Evolutionary conservation across 352 stramenopile species (phyloP).

Genomic region (Saprolegnia parasitica): DNA sequence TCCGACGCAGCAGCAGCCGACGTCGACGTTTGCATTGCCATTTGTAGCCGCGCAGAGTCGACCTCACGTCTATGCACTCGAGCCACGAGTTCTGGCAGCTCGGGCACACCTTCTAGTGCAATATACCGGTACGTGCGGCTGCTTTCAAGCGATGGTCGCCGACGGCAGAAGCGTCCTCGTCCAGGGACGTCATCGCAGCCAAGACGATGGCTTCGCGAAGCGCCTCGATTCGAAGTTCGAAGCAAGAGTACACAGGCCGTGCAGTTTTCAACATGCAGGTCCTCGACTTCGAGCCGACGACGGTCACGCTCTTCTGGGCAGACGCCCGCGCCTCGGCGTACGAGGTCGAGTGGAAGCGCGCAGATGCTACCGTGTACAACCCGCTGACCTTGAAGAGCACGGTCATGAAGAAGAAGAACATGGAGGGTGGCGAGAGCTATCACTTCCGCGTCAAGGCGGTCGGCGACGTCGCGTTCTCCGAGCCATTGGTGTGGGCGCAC

Average conservation of each 20-base stretch:
- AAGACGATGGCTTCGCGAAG: too few relatives aligned
- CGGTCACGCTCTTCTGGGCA: slow-evolving; percentile 22
- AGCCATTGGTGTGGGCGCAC: slow-evolving; percentile 10
- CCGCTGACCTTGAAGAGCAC: slow-evolving; percentile 12
- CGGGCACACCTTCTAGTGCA: too few relatives aligned
- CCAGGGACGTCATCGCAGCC: too few relatives aligned
- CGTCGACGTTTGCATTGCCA: too few relatives aligned
- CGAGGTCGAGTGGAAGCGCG: slow-evolving; percentile 23
- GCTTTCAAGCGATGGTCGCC: too few relatives aligned
- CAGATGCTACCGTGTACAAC: neutral
- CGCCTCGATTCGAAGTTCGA: neutral
- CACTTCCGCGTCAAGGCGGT: slow-evolving; percentile 23
- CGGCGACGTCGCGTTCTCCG: neutral
- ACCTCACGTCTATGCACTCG: too few relatives aligned
- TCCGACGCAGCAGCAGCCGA: too few relatives aligned
- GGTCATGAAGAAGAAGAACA: slow-evolving; percentile 28
- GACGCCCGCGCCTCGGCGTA: neutral
- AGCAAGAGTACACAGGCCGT: neutral
- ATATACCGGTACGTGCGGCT: too few relatives aligned
- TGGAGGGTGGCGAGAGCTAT: slow-evolving; percentile 11
- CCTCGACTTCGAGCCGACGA: slow-evolving; percentile 18
- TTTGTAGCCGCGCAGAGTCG: too few relatives aligned
- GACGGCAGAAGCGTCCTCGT: too few relatives aligned
- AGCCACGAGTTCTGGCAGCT: too few relatives aligned
- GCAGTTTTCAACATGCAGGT: slow-evolving; percentile 2